Percentiles rank a stretch among this genome's conserved stretches.
Evolutionary conservation across 306 rosid species (phyloP).

Genomic region (Medicago arabica): DNA sequence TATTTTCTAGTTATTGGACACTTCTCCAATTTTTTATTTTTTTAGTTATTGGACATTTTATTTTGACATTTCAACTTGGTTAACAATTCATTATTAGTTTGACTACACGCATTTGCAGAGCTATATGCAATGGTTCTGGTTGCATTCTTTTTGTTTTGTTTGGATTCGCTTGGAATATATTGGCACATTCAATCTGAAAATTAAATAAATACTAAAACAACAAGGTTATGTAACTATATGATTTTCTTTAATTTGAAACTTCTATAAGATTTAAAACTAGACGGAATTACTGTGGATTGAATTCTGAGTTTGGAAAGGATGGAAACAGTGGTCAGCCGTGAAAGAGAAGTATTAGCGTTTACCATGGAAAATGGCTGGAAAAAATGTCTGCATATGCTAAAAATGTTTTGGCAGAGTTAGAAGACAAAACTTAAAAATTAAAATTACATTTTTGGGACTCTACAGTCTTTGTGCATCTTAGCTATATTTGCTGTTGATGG

Average conservation of each 20-base stretch:
- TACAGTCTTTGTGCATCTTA: conserved; percentile 13
- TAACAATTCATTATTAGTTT: conserved; percentile 20
- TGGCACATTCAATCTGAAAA: conserved; percentile 6
- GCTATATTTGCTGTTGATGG: conserved; percentile 7
- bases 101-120: background rate
- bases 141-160: conserved; percentile 29
- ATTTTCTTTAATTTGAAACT: background rate
- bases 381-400: conserved; percentile 9
- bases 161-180: background rate
- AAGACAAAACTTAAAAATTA: background rate
- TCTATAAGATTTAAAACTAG: background rate
- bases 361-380: background rate
- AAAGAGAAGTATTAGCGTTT: background rate
- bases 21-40: background rate
- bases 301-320: conserved; percentile 5
- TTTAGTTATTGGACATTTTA: background rate
- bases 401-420: background rate
- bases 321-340: background rate
- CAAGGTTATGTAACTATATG: no score
- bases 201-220: no score
- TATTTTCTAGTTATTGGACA: conserved; percentile 1
- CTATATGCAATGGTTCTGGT: conserved; percentile 7
- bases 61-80: conserved; percentile 17
- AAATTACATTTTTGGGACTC: conserved; percentile 5
- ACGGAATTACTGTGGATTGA: background rate